Evolutionary conservation across 345 rosid species (phyloP), one percentile per base, ranked within the genome.

Genomic region (Corchorus capsularis): DNA sequence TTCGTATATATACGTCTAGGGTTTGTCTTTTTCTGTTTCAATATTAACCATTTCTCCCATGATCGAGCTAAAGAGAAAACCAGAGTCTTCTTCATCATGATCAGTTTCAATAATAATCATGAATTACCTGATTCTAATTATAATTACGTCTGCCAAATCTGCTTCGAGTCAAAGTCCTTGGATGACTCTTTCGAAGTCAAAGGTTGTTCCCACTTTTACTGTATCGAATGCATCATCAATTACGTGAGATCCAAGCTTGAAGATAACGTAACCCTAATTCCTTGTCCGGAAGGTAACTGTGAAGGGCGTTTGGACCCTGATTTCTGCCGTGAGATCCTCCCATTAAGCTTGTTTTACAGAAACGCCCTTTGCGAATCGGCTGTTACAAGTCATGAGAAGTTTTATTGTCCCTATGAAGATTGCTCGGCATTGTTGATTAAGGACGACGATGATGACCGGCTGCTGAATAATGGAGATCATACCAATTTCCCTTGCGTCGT

Each of bases 181-280:
- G 15, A 52, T 0, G 74, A 76, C 8, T 78, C 63, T 2, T 85
- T 89, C 67, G 8, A 50, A 11, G 35, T 82, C 67, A 75, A 76
- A 71, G 88, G 87, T 3, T 89, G 91, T 34, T 15, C 66, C 27
- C 91, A 89, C 17, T 62, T 79, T 16, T 89, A 83, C 75, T 85
- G 93, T 59, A 71, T 2, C 0, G 79, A 82, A 7, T 89, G 91
- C 65, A 81, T 71, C 20, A 47, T 61, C 56, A 79, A 78, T 22
- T 82, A 85, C 57, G 73, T 87, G 3, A 71, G 63, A 6, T 76
- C 87, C 4, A 89, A 86, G 75, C 63, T 89, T 34, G 74, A 82
- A 13, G 84, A 84, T 5, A 89, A 85, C 37, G 35, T 83, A 37
- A 39, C 72, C 10, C 9, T 20, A 1, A 81, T 87, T 14, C 0